phyloP scores from a whole-genome alignment of 306 rosid genomes.

The Biancaea sappan region DNA sequence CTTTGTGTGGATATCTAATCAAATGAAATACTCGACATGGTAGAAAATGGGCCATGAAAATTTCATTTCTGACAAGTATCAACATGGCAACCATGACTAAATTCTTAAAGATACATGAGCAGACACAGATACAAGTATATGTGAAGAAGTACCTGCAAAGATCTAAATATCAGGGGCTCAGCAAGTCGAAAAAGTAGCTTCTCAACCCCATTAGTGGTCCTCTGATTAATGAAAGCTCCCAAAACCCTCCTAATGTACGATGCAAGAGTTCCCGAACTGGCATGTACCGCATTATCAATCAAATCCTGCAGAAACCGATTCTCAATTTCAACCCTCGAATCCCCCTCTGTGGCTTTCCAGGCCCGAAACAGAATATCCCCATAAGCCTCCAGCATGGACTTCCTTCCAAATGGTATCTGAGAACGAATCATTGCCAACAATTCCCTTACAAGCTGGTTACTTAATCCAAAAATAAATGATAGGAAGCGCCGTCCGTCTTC shows the following conservation, averaged over 20 bases:
- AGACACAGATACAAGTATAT: not conserved
- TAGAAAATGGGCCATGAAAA: not conserved
- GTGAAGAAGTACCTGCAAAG: constrained; percentile 74
- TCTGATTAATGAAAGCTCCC: constrained; percentile 81
- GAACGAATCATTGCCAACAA: constrained; percentile 81
- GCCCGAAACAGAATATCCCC: constrained; percentile 85
- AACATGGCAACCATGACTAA: not conserved
- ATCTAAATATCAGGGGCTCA: constrained; percentile 88
- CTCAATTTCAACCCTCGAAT: constrained; percentile 57
- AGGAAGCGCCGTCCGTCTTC: constrained; percentile 85
- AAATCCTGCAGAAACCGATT: constrained; percentile 76
- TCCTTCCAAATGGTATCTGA: constrained; percentile 86
- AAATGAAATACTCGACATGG: constrained; percentile 1
- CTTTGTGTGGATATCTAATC: not conserved
- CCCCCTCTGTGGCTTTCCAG: constrained; percentile 66
- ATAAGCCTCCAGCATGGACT: constrained; percentile 83
- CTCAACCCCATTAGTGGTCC: constrained; percentile 83
- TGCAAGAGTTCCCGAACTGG: constrained; percentile 55
- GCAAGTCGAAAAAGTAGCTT: constrained; percentile 73
- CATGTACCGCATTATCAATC: constrained; percentile 70
- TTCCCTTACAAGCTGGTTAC: constrained; percentile 70
- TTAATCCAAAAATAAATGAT: constrained; percentile 67
- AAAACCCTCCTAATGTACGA: constrained; percentile 78
- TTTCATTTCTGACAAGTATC: not conserved
- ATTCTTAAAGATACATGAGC: not conserved